Evolutionary conservation across 768 basidiomycete species (phyloP), one percentile per base, ranked within the genome.

Genomic region (Amanita molliuscula): DNA sequence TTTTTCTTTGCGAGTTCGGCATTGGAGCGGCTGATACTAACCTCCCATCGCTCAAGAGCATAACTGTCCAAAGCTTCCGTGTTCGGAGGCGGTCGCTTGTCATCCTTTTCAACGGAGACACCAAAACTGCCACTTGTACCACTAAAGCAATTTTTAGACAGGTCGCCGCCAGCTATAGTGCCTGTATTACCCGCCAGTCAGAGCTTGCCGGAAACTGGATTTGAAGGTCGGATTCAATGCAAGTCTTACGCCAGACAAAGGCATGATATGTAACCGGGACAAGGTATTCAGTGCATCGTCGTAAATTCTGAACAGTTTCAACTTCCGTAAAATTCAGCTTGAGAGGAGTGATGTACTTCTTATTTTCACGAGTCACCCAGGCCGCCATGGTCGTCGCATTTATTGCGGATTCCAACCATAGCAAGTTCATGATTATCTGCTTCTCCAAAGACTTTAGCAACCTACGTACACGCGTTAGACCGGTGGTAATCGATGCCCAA

Each of bases 31-130:
- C 7, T 29, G 7, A 48, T 36, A 61, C 74, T 54, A 55, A 86
- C 91, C 79, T 96, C 92, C 92, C 92, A 96, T 53, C 89, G 76
- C 58, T 88, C 86, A 36, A 90, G 69, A 1, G 93, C 90, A 61
- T 88, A 88, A 11, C 73, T 72, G 64, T 96, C 92, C 15, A 96
- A 70, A 9, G 69, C 71, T 40, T 83, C 79, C 15, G 83, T 65
- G 43, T 70, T 68, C 37, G 73, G 68, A n/a, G 73, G 61, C 5
- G 69, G 70, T 25, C 74, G 71, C 53, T 82, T 84, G 47, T 79
- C 78, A 47, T 84, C 81, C 44, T 69, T 74, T 43, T 80, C 78
- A 20, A 79, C 78, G 25, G 88, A 81, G 34, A 84, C 78, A 13
- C 93, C 92, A 59, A 96, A 96, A 56, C 86, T 91, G n/a, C 78